Conservation (phyloP, 495 filamentous ascomycete genomes). For the Hyphodiscus hymeniophilus region DNA sequence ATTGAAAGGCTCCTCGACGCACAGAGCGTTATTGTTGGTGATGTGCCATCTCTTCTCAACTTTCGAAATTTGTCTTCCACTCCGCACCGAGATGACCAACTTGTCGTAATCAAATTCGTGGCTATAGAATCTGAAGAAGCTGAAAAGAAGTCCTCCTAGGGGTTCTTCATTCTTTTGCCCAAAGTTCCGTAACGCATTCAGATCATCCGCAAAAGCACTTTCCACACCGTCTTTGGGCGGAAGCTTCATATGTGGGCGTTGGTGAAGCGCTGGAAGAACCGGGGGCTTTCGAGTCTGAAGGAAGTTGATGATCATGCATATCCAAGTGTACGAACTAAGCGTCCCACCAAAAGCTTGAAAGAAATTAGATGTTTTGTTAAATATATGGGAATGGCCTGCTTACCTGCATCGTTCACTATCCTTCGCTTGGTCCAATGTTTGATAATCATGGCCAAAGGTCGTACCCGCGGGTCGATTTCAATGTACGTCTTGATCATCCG, state of each 20-base stretch:
- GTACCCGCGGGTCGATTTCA: constrained; percentile 82
- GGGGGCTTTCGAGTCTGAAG: constrained; percentile 85
- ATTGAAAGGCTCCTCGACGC: constrained; percentile 97
- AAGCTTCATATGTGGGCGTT: constrained; percentile 56
- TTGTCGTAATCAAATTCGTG: constrained; percentile 89
- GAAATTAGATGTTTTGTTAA: background rate
- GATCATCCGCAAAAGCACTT: constrained; percentile 77
- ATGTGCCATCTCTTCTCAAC: constrained; percentile 79
- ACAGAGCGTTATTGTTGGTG: constrained; percentile 69
- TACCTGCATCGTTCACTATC: constrained; percentile 92
- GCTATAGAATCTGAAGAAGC: constrained; percentile 91
- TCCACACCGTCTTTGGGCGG: constrained; percentile 51
- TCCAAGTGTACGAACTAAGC: constrained; percentile 98
- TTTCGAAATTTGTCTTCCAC: constrained; percentile 75
- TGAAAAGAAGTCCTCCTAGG: constrained; percentile 74
- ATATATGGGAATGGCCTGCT: constrained; percentile 24
- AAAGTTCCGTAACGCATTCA: constrained; percentile 61
- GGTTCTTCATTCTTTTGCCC: constrained; percentile 77
- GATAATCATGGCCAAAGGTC: constrained; percentile 88
- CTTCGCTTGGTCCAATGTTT: constrained; percentile 94
- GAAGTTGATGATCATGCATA: constrained; percentile 96
- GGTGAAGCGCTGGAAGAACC: constrained; percentile 79
- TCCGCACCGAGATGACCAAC: constrained; percentile 76
- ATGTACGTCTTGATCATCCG: constrained; percentile 98
- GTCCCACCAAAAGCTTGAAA: constrained; percentile 78